phyloP scores from a whole-genome alignment of 2,329 filamentous ascomycete species.

The Ophiostoma piceae region DNA sequence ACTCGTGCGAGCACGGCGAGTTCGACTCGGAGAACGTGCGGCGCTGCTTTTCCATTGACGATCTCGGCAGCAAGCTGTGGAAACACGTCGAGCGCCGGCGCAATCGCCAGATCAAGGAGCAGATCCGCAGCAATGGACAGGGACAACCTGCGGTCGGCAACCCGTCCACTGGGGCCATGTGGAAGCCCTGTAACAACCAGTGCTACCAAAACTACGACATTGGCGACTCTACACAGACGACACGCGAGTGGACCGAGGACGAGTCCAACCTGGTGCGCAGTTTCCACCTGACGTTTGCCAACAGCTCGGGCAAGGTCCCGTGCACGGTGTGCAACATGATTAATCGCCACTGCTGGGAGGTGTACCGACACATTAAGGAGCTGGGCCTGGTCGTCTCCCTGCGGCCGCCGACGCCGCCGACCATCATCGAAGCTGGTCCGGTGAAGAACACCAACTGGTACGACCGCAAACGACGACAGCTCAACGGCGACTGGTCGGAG shows the following conservation, averaged over 20 bases:
- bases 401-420: constrained; percentile 28
- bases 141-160: background rate
- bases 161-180: background rate
- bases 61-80: constrained; percentile 26
- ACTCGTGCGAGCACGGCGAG: constrained; percentile 58
- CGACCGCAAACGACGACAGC: constrained; percentile 49
- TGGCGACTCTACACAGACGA: constrained; percentile 33
- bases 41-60: constrained; percentile 49
- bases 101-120: constrained; percentile 30
- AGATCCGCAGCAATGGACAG: constrained; percentile 2
- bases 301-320: constrained; percentile 42
- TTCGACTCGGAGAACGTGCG: constrained; percentile 51
- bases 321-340: constrained; percentile 49
- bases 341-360: constrained; percentile 49
- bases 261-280: constrained; percentile 46
- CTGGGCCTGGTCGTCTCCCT: constrained; percentile 36
- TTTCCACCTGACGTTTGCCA: constrained; percentile 42
- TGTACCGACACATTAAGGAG: constrained; percentile 42
- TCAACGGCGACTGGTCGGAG: constrained; percentile 52
- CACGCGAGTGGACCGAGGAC: constrained; percentile 44
- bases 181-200: constrained; percentile 36
- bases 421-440: constrained; percentile 32
- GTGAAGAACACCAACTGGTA: constrained; percentile 50
- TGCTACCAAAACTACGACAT: constrained; percentile 41
- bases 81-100: constrained; percentile 27